Conservation (phyloP, 139 green algal genomes). For the Mesotaenium endlicherianum region DNA sequence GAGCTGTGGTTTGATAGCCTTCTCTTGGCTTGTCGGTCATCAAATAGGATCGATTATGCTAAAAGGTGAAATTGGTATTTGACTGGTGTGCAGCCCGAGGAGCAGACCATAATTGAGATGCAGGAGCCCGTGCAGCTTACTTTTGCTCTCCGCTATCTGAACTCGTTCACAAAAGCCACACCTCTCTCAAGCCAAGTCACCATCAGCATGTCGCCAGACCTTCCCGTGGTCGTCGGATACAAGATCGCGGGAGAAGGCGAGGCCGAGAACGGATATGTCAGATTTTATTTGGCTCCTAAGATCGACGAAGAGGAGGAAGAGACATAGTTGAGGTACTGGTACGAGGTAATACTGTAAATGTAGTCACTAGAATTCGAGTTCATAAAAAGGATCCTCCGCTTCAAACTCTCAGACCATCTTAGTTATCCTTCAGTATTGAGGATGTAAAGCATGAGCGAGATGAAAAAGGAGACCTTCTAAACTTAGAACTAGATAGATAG, state of each 20-base stretch:
- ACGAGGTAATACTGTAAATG: too few species aligned
- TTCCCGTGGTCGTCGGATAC: constrained; percentile 92
- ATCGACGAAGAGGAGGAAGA: constrained; percentile 77
- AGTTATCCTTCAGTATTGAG: too few species aligned
- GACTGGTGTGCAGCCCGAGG: constrained; percentile 73
- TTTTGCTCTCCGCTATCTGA: constrained; percentile 97
- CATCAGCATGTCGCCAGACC: constrained; percentile 83
- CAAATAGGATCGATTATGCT: too few species aligned
- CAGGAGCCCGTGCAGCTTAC: constrained; percentile 90
- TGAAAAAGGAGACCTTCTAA: too few species aligned
- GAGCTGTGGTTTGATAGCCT: too few species aligned
- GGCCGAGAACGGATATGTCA: constrained; percentile 74
- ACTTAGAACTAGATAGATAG: too few species aligned
- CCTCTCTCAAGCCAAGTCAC: constrained; percentile 66
- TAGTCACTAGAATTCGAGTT: too few species aligned
- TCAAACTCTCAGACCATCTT: too few species aligned
- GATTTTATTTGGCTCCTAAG: constrained; percentile 84
- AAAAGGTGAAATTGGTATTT: too few species aligned
- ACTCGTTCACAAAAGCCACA: constrained; percentile 93
- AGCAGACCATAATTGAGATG: constrained; percentile 85
- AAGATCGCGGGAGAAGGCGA: constrained; percentile 60
- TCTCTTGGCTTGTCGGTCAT: too few species aligned
- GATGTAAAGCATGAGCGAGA: too few species aligned
- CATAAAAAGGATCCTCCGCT: too few species aligned
- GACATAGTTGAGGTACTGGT: not conserved